Evolutionary conservation across 2,329 filamentous ascomycete genomes (phyloP), one percentile per base, ranked within the genome.

Genomic region (Dactylonectria estremocensis): DNA sequence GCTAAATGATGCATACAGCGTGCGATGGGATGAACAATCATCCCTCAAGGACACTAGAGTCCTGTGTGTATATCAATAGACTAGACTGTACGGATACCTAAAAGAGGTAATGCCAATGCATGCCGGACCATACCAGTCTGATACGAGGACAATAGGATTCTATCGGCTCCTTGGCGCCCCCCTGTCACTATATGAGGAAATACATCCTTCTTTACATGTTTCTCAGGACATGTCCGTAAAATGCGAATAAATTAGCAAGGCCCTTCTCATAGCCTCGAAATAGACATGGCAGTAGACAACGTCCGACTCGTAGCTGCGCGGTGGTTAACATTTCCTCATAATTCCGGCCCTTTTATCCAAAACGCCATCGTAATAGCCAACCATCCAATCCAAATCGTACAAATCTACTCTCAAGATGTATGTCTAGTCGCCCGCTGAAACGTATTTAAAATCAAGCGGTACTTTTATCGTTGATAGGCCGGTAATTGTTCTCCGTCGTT

Each of bases 391-490:
- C n/a, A 55, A 49, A 72, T 61, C 69, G 57, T 63, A 69, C 54
- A 66, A 31, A 61, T 53, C 54, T 57, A 46, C 54, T 62, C 49
- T 70, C 45, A 52, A 54, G 61, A 66, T 58, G 50, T 58, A 43
- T 66, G 28, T 52, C 18, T 35, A 55, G 49, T 67, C 55, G 55
- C 55, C 35, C n/a, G 40, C n/a, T 53, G 63, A 50, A 64, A 63
- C 62, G 50, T 54, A 71, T 67, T 53, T 43, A 58, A 16, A 33
- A 54, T 62, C 8, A 22, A 22, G 35, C 46, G n/a, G 28, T 43
- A 20, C 14, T 53, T 43, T 64, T 82, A 83, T 69, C 80, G 79
- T 68, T 80, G 78, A 65, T 83, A 83, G 20, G 81, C 81, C 16
- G 81, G 81, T 14, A 83, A 67, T 56, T 83, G 81, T 63, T 83